A percentile compares a stretch with the other conserved stretches of the same genome.
Evolutionary conservation across 2,329 filamentous ascomycete species (phyloP).

Genomic region (Sclerotinia subarctica): DNA sequence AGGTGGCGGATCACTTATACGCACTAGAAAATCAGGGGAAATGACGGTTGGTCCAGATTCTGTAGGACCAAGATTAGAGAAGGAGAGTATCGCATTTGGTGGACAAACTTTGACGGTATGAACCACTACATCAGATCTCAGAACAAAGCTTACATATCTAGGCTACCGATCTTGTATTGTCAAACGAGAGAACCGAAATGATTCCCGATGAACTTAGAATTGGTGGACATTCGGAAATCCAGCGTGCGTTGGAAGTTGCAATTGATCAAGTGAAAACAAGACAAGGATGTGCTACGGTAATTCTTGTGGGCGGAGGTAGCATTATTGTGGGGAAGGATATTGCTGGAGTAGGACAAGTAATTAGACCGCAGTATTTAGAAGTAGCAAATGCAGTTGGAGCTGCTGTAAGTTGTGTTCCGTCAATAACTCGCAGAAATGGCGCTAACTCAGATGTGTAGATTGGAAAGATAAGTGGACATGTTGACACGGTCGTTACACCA

Average conservation of each 20-base stretch:
- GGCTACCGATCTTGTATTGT: constrained; percentile 33
- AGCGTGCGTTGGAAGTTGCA: constrained; percentile 48
- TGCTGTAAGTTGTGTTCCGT: constrained; percentile 44
- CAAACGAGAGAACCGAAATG: constrained; percentile 11
- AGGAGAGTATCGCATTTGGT: constrained; percentile 51
- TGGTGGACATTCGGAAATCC: constrained; percentile 29
- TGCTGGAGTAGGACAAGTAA: constrained; percentile 49
- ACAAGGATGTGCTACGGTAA: constrained; percentile 48
- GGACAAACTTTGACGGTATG: constrained; percentile 52
- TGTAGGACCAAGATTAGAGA: constrained; percentile 50
- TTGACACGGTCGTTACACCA: constrained; percentile 35
- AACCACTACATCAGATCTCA: constrained; percentile 29
- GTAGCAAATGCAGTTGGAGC: constrained; percentile 60
- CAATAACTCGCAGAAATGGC: neutral
- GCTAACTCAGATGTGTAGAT: constrained; percentile 27
- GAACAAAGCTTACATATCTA: constrained; percentile 40
- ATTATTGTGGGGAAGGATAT: constrained; percentile 48
- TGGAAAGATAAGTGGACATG: constrained; percentile 34
- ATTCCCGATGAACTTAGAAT: constrained; percentile 24
- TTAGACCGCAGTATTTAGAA: constrained; percentile 51
- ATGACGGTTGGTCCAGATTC: constrained; percentile 54
- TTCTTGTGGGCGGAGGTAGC: constrained; percentile 57
- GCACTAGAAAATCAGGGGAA: constrained; percentile 44
- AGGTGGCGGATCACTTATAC: constrained; percentile 51
- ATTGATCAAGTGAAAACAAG: constrained; percentile 58